Evolutionary conservation across 1,284 basidiomycete species (phyloP), one percentile per base, ranked within the genome.

Genomic region (Pisolithus thermaeus): DNA sequence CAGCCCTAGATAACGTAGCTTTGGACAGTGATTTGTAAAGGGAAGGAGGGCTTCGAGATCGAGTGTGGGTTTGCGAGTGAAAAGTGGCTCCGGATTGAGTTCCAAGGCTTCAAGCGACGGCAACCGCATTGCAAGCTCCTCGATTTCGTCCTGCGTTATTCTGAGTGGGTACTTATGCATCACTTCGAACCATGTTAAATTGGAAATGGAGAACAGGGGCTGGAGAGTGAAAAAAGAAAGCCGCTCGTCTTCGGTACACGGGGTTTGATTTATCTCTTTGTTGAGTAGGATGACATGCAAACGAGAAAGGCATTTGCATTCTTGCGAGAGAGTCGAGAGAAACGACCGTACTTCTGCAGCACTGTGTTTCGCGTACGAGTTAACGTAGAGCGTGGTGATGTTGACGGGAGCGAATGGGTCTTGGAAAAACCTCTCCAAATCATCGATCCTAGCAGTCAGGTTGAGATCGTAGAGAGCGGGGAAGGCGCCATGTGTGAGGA

Each of bases 1-100:
- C 6, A 84, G 64, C 1, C 78, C 77, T n/a, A 85, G 73, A 39
- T 69, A 60, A 12, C 55, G 66, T 6, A 85, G 63, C 7, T 73
- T 72, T 0, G 75, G 77, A 52, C 82, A 84, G 57, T 80, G 73
- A 14, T 59, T 61, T 0, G 80, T 79, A 59, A 85, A 78, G 1
- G 76, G 73, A 4, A 77, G 47, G 20, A 84, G 71, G 0, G 79
- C 74, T 14, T 66, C 59, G n/a, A 84, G 70, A 0, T 78, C 75
- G 36, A 83, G 70, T 3, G 64, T 56, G 4, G 71, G 62, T 1
- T 63, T 56, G 30, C 58, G 53, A 2, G 57, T 38, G 44, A 69
- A 65, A 16, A 74, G 70, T 0, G 83, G 81, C 50, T 81, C 78
- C 27, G 66, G 68, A 54, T 80, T 79, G 36, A 85, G 67, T 36